Evolutionary conservation across 2,329 filamentous ascomycete genomes (phyloP), one percentile per base, ranked within the genome.

Genomic region (Xylaria sp.): DNA sequence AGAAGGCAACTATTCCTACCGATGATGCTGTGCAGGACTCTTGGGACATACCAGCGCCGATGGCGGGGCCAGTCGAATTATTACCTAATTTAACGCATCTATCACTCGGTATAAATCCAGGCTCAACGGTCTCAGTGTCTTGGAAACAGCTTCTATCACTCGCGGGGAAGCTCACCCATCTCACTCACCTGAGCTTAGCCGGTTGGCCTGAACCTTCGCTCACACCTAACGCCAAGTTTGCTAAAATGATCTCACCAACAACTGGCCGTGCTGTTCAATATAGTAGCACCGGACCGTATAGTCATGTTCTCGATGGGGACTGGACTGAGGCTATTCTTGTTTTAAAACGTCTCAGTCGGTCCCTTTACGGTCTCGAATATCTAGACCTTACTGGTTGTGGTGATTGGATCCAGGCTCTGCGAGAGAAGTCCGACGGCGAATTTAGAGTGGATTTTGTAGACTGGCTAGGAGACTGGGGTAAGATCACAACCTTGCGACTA

Each of bases 121-220:
- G 74, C 44, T 77, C 79, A 40, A 49, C 70, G 15, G 65, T 65
- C 6, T 76, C 77, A 6, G 81, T 83, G 17, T 89, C 87, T 0
- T 90, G 88, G 89, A 85, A 83, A 57, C 86, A 88, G 42, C 82
- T 90, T 4, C 79, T 90, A 28, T 73, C 81, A 1, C 77, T 90
- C n/a, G 83, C 87, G 0, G 76, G 80, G 11, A 87, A 85, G 71
- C 76, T 89, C 6, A 82, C 82, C 0, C 83, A 81, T 15, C 78
- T 90, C 46, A 90, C 88, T 1, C 88, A 90, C 73, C 80, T 90
- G 48, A 88, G 85, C 71, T 81, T 90, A 6, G 87, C 88, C 17
- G 86, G 85, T 75, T 90, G 89, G 89, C 88, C 89, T 1, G 83
- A 84, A 59, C 89, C 89, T 1, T 83, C 83, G 17, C 78, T 88